phyloP scores from a whole-genome alignment of 371 early-diverging fungal species.

The Mortierella sp. region DNA sequence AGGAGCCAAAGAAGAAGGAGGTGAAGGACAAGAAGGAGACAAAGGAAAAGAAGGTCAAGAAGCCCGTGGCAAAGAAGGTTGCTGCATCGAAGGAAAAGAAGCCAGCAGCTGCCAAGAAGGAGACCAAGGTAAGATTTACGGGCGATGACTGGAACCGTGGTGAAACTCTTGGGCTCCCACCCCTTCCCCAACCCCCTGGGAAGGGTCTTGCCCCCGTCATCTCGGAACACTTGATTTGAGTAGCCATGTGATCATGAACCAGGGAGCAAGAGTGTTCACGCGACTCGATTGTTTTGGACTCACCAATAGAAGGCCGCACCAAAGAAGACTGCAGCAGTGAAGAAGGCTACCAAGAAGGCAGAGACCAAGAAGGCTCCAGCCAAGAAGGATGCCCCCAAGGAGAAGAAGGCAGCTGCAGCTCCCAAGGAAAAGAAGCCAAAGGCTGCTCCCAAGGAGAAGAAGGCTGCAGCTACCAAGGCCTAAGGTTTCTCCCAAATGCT shows the following conservation, averaged over 20 bases:
- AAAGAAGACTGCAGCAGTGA: conserved; percentile 61
- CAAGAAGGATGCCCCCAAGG: conserved; percentile 57
- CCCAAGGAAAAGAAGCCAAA: conserved; percentile 58
- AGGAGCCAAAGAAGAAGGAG: conserved; percentile 44
- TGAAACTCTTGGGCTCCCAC: no score
- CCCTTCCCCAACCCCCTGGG: no score
- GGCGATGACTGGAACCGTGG: not conserved
- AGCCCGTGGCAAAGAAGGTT: conserved; percentile 38
- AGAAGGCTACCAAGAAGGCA: conserved; percentile 59
- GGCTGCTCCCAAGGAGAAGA: conserved; percentile 55
- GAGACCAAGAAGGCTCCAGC: conserved; percentile 63
- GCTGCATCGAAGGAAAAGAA: conserved; percentile 34
- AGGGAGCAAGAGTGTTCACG: not conserved
- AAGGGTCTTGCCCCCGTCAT: no score
- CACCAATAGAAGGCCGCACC: conserved; percentile 39
- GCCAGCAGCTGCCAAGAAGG: conserved; percentile 56
- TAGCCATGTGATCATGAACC: not conserved
- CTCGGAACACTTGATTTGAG: not conserved
- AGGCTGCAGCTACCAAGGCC: conserved; percentile 56
- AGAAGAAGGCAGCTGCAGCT: conserved; percentile 52
- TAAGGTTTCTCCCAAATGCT: conserved; percentile 1
- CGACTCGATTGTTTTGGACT: not conserved
- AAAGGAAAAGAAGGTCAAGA: conserved; percentile 54
- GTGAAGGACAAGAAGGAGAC: conserved; percentile 43
- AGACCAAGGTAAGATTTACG: conserved; percentile 37